Evolutionary conservation across 179 eudicot species (phyloP).

Genomic region (Silene noctiflora): DNA sequence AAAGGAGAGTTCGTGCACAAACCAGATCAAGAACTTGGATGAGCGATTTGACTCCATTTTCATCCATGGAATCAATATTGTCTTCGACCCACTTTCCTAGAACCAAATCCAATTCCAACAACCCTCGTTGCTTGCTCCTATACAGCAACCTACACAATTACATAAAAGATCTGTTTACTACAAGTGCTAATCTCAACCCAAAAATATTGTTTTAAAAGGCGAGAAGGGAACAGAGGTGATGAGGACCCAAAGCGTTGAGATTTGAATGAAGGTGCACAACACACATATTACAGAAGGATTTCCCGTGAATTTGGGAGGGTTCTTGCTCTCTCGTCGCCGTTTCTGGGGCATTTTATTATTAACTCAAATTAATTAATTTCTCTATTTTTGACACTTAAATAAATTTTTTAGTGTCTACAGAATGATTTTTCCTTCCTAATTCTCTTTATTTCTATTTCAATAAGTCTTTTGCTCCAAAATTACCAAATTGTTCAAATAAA

Average conservation of each 20-base stretch:
- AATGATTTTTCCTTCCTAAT: too few species aligned
- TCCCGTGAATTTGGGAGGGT: too few species aligned
- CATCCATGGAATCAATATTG: constrained; percentile 75
- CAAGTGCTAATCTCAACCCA: neutral
- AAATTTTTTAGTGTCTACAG: too few species aligned
- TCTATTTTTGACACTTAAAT: too few species aligned
- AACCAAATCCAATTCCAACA: constrained; percentile 83
- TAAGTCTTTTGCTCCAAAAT: too few species aligned
- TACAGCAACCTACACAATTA: constrained; percentile 53
- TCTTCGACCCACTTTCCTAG: constrained; percentile 96
- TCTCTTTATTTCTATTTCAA: too few species aligned
- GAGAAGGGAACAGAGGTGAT: too few species aligned
- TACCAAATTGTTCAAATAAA: too few species aligned
- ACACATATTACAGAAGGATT: too few species aligned
- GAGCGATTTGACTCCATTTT: constrained; percentile 61
- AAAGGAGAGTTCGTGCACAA: constrained; percentile 8
- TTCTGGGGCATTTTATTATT: too few species aligned
- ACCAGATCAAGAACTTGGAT: constrained; percentile 90
- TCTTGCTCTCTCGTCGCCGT: too few species aligned
- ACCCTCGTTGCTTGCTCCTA: constrained; percentile 93
- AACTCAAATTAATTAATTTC: too few species aligned
- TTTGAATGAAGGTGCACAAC: neutral
- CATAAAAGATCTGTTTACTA: neutral
- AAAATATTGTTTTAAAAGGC: neutral
- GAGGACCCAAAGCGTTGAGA: neutral